These are phyloP conservation scores for Millerozyma acaciae DNA, from an alignment of 805 yeast species.

Conservation along the genomic window DNA sequence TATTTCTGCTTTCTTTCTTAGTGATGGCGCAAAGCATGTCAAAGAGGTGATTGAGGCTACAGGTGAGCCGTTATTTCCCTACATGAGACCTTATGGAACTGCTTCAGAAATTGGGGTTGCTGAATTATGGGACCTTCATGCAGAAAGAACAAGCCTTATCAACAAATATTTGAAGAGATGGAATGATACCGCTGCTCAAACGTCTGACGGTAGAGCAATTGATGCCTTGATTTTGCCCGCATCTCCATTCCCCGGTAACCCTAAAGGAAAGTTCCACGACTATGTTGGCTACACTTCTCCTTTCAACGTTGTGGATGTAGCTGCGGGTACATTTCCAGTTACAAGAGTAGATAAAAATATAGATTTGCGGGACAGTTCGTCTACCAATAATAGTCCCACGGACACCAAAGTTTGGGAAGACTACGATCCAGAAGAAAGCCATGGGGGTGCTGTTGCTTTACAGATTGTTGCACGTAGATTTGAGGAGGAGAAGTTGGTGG, in stretches of 20 bases:
- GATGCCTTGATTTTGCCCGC: conserved; percentile 50
- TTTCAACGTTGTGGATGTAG: conserved; percentile 22
- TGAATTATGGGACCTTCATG: conserved; percentile 41
- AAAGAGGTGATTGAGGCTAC: conserved; percentile 28
- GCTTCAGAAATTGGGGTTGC: conserved; percentile 29
- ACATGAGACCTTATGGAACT: no score
- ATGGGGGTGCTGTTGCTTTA: conserved; percentile 62
- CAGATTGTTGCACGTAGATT: conserved; percentile 59
- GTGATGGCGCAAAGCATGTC: conserved; percentile 44
- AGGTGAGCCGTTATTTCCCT: conserved; percentile 46
- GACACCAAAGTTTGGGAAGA: conserved; percentile 42
- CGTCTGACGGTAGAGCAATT: conserved; percentile 39
- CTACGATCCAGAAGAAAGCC: conserved; percentile 46
- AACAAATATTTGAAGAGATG: conserved; percentile 31
- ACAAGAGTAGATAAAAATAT: conserved; percentile 46
- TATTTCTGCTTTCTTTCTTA: conserved; percentile 36
- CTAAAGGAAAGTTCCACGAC: conserved; percentile 28
- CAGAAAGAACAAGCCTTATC: conserved; percentile 30
- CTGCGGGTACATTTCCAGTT: conserved; percentile 48
- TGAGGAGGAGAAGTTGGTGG: conserved; percentile 59
- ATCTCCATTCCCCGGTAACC: conserved; percentile 42
- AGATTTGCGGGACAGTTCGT: conserved; percentile 27
- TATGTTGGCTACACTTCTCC: conserved; percentile 48
- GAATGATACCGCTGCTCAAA: conserved; percentile 18
- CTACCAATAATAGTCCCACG: conserved; percentile 30